Base-by-base conservation (phyloP, 768 basidiomycete genomes). In the Artomyces pyxidatus region DNA sequence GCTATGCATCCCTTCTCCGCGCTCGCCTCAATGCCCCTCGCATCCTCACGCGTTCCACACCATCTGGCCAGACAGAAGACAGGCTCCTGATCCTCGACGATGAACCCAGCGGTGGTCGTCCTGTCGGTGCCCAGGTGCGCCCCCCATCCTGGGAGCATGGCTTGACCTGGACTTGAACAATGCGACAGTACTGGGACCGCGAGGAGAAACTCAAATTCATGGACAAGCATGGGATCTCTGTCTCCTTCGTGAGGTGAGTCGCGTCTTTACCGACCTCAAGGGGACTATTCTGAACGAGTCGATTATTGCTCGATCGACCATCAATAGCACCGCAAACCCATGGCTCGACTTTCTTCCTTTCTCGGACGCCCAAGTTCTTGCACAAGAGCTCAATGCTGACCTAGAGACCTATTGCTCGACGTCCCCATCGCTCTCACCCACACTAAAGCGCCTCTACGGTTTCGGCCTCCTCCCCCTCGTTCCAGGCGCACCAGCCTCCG, bases 331-430 rank as follows among this genome's bases (percentile, higher is more conserved):
- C 22, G 90, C 90, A 23, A 93, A 94, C 59, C 91, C 90, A 8
- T 94, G 90, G 90, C 77, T 93, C 29, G 91, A 94, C 64, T 93
- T 92, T 60, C 74, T 94, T 21, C 64, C 83, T 4, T 76, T 85
- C 9, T 60, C 76, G 22, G 76, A 83, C 37, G 91, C 90, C 8
- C 71, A 75, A 42, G 60, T 62, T 11, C 73, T 92, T 16, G 88
- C 89, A 0, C 64, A 62, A n/a, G 75, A 83, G 43, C 70, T 93
- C 38, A 94, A 93, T 61, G 61, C 70, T 28, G 86, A 91, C 59
- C 72, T 93, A 8, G 88, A 94, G 60, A 59, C 74, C 23, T 93
- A 87, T 60, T 94, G 90, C 60, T 72, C 85, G 3, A 76, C 80
- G 1, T 75, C 78, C 3, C 85, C 86, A 1, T 50, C 60, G 21